phyloP scores from a whole-genome alignment of 495 filamentous ascomycete species.

The Aspergillus ellipticus region DNA sequence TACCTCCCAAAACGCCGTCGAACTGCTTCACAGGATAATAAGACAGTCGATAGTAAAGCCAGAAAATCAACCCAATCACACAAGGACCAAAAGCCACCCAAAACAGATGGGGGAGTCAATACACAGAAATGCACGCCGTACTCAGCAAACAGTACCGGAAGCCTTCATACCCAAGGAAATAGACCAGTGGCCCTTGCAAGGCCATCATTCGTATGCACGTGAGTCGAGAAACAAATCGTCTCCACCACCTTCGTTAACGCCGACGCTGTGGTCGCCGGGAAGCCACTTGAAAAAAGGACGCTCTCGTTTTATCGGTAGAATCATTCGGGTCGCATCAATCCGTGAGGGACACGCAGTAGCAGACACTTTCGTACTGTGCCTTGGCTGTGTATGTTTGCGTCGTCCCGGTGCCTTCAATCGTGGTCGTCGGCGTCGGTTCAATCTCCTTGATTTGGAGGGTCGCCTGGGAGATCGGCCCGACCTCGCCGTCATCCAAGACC shows the following conservation, averaged over 20 bases:
- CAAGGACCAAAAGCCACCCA: background rate
- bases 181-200: conserved; percentile 9
- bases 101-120: conserved; percentile 1
- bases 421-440: conserved; percentile 43
- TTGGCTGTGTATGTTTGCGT: conserved; percentile 38
- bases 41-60: conserved; percentile 7
- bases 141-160: conserved; percentile 8
- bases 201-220: conserved; percentile 26
- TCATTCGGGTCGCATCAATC: conserved; percentile 20
- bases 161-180: conserved; percentile 14
- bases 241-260: conserved; percentile 16
- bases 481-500: conserved; percentile 48
- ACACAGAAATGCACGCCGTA: conserved; percentile 12
- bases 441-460: conserved; percentile 59
- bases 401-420: conserved; percentile 20
- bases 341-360: conserved; percentile 41
- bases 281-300: background rate
- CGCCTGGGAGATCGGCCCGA: conserved; percentile 43
- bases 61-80: conserved; percentile 5
- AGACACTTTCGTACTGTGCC: conserved; percentile 38
- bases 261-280: conserved; percentile 11
- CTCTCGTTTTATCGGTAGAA: conserved; percentile 1
- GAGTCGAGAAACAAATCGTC: conserved; percentile 6
- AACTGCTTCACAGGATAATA: conserved; percentile 1
- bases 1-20: conserved; percentile 8